Conservation (phyloP, 2,329 filamentous ascomycete species). For the Botryosphaeria dothidea region DNA sequence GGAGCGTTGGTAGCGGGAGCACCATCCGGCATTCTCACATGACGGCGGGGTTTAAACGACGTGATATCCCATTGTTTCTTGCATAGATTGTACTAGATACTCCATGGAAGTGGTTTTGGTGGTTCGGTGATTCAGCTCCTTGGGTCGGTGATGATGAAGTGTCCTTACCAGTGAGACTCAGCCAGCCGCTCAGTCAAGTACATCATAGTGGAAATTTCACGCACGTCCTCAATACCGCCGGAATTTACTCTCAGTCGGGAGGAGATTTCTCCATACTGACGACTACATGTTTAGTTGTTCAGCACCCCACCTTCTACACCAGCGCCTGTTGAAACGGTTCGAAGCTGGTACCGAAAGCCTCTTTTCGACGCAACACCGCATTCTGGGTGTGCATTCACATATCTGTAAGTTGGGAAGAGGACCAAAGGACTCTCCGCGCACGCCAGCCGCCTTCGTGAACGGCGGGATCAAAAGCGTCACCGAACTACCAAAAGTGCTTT, state of each 20-base stretch:
- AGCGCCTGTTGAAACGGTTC: not conserved
- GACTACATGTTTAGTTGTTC: no score
- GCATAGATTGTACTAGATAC: not conserved
- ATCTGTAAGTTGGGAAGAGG: no score
- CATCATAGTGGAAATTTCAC: no score
- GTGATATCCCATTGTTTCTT: not conserved
- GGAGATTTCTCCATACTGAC: no score
- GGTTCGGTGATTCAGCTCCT: not conserved
- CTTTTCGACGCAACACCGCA: not conserved
- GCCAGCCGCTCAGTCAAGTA: not conserved
- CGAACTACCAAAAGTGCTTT: no score
- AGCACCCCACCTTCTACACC: not conserved
- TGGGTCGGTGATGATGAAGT: constrained; percentile 7
- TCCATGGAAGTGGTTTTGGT: not conserved
- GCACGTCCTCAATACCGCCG: not conserved
- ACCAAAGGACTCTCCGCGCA: no score
- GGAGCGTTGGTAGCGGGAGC: not conserved
- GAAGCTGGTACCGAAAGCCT: not conserved
- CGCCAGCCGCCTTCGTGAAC: no score
- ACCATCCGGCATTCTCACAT: not conserved
- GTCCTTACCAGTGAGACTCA: not conserved
- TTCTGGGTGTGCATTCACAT: no score
- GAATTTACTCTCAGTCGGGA: not conserved
- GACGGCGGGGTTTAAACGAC: not conserved
- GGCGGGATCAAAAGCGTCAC: no score